Evolutionary conservation across 1,284 basidiomycete species (phyloP), one percentile per base, ranked within the genome.

Genomic region (Pseudozyma tsukubaensis): DNA sequence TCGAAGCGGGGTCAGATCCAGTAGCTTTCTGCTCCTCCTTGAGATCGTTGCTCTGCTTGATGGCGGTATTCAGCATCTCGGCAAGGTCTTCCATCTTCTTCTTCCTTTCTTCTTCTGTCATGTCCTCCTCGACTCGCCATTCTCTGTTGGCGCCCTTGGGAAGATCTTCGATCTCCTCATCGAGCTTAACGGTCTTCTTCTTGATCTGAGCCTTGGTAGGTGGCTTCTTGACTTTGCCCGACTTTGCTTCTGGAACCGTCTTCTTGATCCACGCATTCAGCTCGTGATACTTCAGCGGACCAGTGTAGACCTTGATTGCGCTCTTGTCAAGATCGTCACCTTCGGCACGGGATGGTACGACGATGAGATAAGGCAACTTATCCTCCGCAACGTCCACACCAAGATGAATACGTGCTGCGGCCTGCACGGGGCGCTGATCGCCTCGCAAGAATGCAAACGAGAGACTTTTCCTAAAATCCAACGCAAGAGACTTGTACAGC

Each of bases 401-500:
- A 24, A 84, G 65, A 29, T 73, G 66, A 11, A 76, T 39, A 4
- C 77, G 50, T 7, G 76, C 80, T 1, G 73, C 68, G 1, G 63
- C 63, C 24, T 77, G 65, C 0, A 78, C 79, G 0, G 75, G 65
- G 6, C 64, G 50, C 47, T 79, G 76, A 50, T 76, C 76, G 10
- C 79, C 82, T 6, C 79, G 72, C 2, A 82, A 45, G 56, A 79
- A 79, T 6, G 77, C 79, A 39, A 84, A 84, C 1, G 72, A 64
- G 13, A 82, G 53, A 8, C 62, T 65, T 39, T 55, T 68, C 36
- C 82, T 59, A 61, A 82, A 83, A 62, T 84, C 83, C 49, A 84
- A 61, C 13, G 82, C 81, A 6, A 84, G 71, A 29, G 77, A 75
- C 63, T 78, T 77, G 77, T 80, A 82, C 54, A 83, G 69, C n/a